phyloP scores from a whole-genome alignment of 2,329 filamentous ascomycete species.

The Aaosphaeria pasadenensis region DNA sequence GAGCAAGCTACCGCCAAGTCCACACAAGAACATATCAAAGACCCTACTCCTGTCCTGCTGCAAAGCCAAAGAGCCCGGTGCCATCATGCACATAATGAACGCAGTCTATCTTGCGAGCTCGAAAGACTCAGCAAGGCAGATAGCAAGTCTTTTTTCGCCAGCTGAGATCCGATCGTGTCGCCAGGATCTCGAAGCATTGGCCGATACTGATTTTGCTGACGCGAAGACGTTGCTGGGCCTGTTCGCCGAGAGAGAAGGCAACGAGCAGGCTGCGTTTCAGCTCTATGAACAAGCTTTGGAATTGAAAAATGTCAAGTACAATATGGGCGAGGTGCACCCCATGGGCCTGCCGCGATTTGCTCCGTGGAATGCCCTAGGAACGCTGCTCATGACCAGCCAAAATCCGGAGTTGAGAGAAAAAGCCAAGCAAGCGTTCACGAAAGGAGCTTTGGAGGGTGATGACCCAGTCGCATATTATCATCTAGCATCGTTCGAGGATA shows the following conservation, averaged over 20 bases:
- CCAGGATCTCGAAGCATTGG: constrained; percentile 16
- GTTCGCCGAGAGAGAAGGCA: constrained; percentile 26
- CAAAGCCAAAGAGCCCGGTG: constrained; percentile 21
- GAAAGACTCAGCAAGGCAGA: constrained; percentile 8
- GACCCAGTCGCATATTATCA: constrained; percentile 44
- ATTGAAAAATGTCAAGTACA: constrained; percentile 1
- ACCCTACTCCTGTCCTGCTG: constrained; percentile 26
- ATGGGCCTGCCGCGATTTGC: constrained; percentile 22
- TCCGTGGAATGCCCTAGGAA: constrained; percentile 31
- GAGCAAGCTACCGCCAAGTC: constrained; percentile 18
- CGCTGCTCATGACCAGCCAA: constrained; percentile 14
- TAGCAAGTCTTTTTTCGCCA: constrained; percentile 15
- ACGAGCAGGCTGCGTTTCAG: constrained; percentile 14
- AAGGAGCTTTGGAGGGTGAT: constrained; percentile 38
- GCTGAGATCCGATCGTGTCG: constrained; percentile 16
- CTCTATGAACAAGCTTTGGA: constrained; percentile 23
- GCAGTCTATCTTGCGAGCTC: constrained; percentile 18
- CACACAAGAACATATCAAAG: constrained; percentile 15
- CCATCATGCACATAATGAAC: constrained; percentile 27
- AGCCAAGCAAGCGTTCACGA: constrained; percentile 30
- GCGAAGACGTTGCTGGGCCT: constrained; percentile 27
- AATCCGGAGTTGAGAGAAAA: constrained; percentile 11
- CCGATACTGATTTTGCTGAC: constrained; percentile 13
- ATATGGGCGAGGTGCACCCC: constrained; percentile 9
- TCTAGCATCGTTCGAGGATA: constrained; percentile 26